These are phyloP conservation scores for Fusarium irregulare DNA, from an alignment of 2,329 filamentous ascomycete genomes.

Conservation along the genomic window DNA sequence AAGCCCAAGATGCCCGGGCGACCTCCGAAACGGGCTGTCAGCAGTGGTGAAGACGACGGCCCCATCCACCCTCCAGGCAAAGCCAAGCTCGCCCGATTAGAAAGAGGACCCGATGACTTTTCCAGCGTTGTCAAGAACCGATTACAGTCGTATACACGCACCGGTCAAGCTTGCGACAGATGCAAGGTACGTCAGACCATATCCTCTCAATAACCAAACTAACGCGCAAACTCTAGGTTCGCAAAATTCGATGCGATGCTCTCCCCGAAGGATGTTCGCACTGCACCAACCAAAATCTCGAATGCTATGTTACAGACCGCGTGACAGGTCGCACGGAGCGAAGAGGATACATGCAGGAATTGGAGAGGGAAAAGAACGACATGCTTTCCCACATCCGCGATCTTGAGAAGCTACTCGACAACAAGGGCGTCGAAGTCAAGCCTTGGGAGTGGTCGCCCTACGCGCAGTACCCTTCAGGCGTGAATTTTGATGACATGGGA, in stretches of 20 bases:
- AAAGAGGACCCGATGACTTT: constrained; percentile 62
- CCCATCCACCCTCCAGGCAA: constrained; percentile 50
- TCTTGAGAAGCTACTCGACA: constrained; percentile 73
- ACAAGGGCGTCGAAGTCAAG: constrained; percentile 70
- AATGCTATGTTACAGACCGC: constrained; percentile 87
- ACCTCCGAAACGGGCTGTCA: constrained; percentile 40
- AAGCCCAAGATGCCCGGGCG: constrained; percentile 43
- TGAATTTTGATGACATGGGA: constrained; percentile 44
- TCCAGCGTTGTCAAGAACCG: constrained; percentile 67
- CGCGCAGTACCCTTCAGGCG: constrained; percentile 43
- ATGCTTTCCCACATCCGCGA: constrained; percentile 75
- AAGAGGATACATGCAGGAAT: constrained; percentile 79
- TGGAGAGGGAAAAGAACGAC: constrained; percentile 77
- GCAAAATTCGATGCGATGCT: constrained; percentile 90
- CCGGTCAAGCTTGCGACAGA: constrained; percentile 87
- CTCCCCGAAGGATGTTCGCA: constrained; percentile 84
- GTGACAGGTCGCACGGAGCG: constrained; percentile 84
- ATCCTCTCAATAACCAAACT: constrained; percentile 2
- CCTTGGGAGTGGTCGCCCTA: constrained; percentile 56
- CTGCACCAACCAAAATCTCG: constrained; percentile 78
- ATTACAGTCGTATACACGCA: constrained; percentile 68
- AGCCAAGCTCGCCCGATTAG: constrained; percentile 62
- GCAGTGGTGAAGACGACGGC: constrained; percentile 48
- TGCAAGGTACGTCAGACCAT: constrained; percentile 73
- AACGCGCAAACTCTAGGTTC: constrained; percentile 62